Percentiles rank a stretch among this genome's conserved stretches.
phyloP scores from a whole-genome alignment of 129 eudicot species.

The Sambucus nigra region DNA sequence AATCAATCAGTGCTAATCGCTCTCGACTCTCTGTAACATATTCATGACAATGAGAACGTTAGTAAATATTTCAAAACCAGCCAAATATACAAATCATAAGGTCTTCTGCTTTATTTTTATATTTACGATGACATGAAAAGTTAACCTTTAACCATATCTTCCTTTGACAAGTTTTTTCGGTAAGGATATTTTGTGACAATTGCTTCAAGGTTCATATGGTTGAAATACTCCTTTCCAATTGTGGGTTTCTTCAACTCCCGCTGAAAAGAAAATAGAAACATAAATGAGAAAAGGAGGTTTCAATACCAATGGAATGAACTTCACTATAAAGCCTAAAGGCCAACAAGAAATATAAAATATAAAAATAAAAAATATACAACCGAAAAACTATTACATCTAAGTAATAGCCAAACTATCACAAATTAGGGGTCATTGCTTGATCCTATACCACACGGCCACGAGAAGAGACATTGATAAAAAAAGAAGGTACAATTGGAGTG shows the following conservation, averaged over 20 bases:
- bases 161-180: slow-evolving; percentile 62
- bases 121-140: neutral
- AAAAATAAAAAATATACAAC: neutral
- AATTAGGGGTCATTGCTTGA: neutral
- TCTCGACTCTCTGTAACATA: slow-evolving; percentile 58
- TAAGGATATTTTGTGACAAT: slow-evolving; percentile 83
- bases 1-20: slow-evolving; percentile 85
- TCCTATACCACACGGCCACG: no score
- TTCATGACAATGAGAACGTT: slow-evolving; percentile 7
- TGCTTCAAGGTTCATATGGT: slow-evolving; percentile 79
- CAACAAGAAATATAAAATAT: neutral
- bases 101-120: neutral
- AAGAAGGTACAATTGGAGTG: no score
- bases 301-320: no score
- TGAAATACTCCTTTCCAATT: slow-evolving; percentile 89
- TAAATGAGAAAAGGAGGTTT: no score
- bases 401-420: neutral
- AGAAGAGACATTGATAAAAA: no score
- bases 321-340: no score
- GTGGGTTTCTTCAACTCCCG: slow-evolving; percentile 75
- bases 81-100: neutral
- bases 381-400: neutral
- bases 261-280: slow-evolving; percentile 28
- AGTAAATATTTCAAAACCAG: neutral
- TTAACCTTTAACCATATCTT: slow-evolving; percentile 68